Evolutionary conservation across 163 green algal genomes (phyloP), one percentile per base, ranked within the genome.

Genomic region (Prototheca cutis): DNA sequence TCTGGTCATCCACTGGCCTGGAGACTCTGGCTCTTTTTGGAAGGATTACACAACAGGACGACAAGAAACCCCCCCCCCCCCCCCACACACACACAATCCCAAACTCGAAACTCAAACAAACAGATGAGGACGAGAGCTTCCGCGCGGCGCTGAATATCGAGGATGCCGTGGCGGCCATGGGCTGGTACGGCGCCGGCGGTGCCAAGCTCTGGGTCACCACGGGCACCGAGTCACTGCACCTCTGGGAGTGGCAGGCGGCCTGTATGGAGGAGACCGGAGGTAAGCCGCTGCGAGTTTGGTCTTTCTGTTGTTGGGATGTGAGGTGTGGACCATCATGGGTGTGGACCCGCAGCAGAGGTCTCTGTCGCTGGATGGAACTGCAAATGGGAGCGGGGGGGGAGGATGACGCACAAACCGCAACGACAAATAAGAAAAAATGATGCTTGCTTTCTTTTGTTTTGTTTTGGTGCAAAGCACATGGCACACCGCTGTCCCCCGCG

Each of bases 171-270:
- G 80, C 82, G 59, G 61, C 78, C 53, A 59, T 91, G 33, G 84
- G 80, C 0, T 67, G 87, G 36, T 93, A 87, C 59, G 85, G 84
- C 4, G 7, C 8, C 8, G 36, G 66, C 2, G 33, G 30, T 13
- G 68, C 75, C 40, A 71, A 68, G 29, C 71, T 90, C 57, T 93
- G 84, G 84, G 67, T 75, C 25, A 62, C 65, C 19, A 86, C 73
- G 6, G 72, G 81, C 40, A 88, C 83, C 18, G 85, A 93, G 59
- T 76, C 62, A 6, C 55, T 93, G 52, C 78, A 88, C 71, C 68
- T 88, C 24, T 93, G 85, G 85, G 80, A 93, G 55, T 93, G 85
- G 85, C 31, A 59, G 8, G 65, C 63, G 4, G 79, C 79, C 10
- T 85, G 77, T 62, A 52, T 62, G n/a, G 72, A 84, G 48, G 68